Base-by-base conservation (phyloP, 2,329 filamentous ascomycete species). In the Penicillium oxalicum region DNA sequence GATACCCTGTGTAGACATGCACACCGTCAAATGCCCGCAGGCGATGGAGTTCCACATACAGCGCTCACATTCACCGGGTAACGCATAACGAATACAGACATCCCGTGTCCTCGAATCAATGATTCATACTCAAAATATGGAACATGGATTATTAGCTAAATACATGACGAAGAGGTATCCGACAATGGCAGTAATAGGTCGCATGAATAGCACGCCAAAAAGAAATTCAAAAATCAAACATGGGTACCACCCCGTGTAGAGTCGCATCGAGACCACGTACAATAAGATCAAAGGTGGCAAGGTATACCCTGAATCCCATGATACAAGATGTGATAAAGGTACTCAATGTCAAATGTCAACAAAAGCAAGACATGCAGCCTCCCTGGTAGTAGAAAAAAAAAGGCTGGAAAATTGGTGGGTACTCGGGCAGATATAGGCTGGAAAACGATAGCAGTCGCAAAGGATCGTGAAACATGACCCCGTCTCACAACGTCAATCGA, bases 81-180 rank as follows among this genome's bases (percentile, higher is more conserved):
- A 18, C 18, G 18, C 18, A 18, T 18, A 18, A 2, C 18, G 18
- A 18, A 18, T 18, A 18, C 18, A 18, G 18, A 18, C 18, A 18
- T 18, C 18, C 18, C 18, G 18, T 18, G 18, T 18, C 18, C 18
- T 18, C 18, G 18, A 18, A 18, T 18, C 18, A 18, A 18, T 18
- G 18, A 18, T 18, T 18, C 18, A 18, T 18, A 18, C 18, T 18
- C 18, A 18, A 18, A 58, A 57, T 59, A 58, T 61, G 36, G 55
- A 48, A 53, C 49, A 58, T 53, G 44, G 48, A 54, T 55, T 56
- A 59, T 54, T 55, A 48, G 54, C 45, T 62, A 62, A 54, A 47
- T 65, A 67, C 60, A 66, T 56, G 48, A 53, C 49, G 57, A 55
- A 60, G 61, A 67, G 64, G 63, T 66, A 67, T 66, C 63, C 65